Base-by-base conservation (phyloP, 2,329 filamentous ascomycete species). In the Botryosphaeria agaves region DNA sequence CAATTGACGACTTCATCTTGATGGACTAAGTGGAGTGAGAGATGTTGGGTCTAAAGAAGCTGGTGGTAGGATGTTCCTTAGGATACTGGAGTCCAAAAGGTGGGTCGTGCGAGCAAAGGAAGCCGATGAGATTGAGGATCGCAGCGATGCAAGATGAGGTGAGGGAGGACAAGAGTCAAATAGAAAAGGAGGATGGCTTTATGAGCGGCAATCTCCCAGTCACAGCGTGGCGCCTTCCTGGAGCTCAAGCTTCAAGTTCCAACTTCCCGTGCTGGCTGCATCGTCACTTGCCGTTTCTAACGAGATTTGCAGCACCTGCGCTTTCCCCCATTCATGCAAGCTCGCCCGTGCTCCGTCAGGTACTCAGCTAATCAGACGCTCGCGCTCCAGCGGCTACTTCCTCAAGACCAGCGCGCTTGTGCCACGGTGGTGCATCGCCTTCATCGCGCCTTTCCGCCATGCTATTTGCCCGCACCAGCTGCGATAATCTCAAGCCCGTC, bases 1-100 rank as follows among this genome's bases (percentile, higher is more conserved):
- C 32, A 34, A 46, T 34, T 12, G 40, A 36, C 32, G 41, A 35
- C 48, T 51, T 53, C 50, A 53, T 53, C 21, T 32, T 49, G 40
- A 35, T 29, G 35, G 25, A 18, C 28, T 16, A 28, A 14, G 28
- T 29, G 15, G 7, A 18, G 15, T 5, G 15, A 18, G 21, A 23
- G 21, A 23, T 23, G n/a, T n/a, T n/a, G n/a, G n/a, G n/a, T n/a
- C n/a, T 23, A 7, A 12, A 23, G 21, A 23, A 23, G 28, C 11
- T 29, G 17, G 3, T 27, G 17, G 17, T 29, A 19, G 28, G 14
- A 19, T 28, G 26, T 14, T 23, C n/a, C n/a, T n/a, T n/a, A n/a
- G n/a, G n/a, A n/a, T n/a, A n/a, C 12, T 23, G 21, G 21, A 7
- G 21, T 11, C 9, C 21, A 12, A 23, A 12, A 23, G 7, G 21